Evolutionary conservation across 2,329 filamentous ascomycete species (phyloP), one percentile per base, ranked within the genome.

Genomic region (Apiospora kogelbergensis): DNA sequence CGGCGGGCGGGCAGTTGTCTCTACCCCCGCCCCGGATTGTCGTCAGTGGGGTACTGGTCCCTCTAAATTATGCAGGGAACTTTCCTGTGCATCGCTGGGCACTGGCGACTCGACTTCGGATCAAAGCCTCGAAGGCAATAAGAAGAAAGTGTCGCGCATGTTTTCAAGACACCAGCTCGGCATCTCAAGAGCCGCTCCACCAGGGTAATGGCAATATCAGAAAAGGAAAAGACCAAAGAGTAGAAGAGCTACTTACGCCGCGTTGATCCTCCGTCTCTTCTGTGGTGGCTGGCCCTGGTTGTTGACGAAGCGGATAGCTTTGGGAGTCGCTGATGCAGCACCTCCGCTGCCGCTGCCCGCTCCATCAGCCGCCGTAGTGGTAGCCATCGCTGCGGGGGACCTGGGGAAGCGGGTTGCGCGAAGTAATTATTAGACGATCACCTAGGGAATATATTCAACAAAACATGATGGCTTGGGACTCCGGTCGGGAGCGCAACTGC

Each of bases 211-310:
- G 17, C 3, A 6, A 44, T 22, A 26, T 26, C 10, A 64, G 4
- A 17, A 41, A 13, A 42, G 20, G 22, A 63, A 17, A 3, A 44
- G n/a, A 64, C 40, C 15, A 53, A 17, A 24, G 7, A 64, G 22
- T 10, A 5, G 41, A 44, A 42, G 41, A 26, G 13, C 37, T 30
- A 24, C 90, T 80, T 85, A 93, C 89, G 93, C 93, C 76, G 92
- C 91, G 81, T 91, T 93, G 76, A 95, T 93, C 75, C 93, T 86
- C 77, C 93, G 87, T 74, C 92, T 86, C 81, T 95, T 95, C 33
- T 91, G 91, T 71, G 93, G 92, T 65, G 93, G 93, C 73, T 93
- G 91, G 71, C 93, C 92, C 81, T 94, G 91, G 76, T 91, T 94
- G 72, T 93, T 92, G 74, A 95, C 92, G 79, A 95, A 95, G 74